Evolutionary conservation across 306 rosid genomes (phyloP), one percentile per base, ranked within the genome.

Genomic region (Sicyos baderoa): DNA sequence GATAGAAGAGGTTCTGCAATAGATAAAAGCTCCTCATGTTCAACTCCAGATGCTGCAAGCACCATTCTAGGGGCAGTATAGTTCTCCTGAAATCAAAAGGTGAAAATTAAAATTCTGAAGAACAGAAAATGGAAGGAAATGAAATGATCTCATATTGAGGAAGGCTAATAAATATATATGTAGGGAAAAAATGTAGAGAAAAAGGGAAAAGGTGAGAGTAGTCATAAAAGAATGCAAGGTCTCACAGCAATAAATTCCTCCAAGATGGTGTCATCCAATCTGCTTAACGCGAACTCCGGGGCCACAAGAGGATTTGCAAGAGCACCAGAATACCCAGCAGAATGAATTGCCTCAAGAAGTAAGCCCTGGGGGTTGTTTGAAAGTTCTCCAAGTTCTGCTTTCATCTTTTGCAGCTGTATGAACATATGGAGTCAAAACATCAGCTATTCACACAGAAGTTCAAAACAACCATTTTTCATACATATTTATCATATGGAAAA

Each of bases 51-150:
- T 71, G 96, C 99, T 19, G 99, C 97, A 77, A 94, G 96, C 74
- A 90, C 99, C 81, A 94, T 84, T 77, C 95, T 80, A 60, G 96
- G 90, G 70, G 99, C 99, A 32, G 95, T 90, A 80, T 94, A 94
- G 81, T 94, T 87, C 68, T 94, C 97, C 99, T 94, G 81, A 70
- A 72, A 75, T 84, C 76, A 69, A 58, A 45, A 63, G 16, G 82
- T 67, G 56, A 8, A 49, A 42, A 37, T 22, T 69, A 29, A 48
- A 59, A 50, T 18, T 66, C 44, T 15, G n/a, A 51, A 72, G 45
- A 17, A 56, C 23, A 29, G 7, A 9, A 50, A 27, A 52, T 18
- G 71, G 60, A 69, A 42, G 50, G 17, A 21, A 21, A 48, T 47
- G 10, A 22, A 66, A 67, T 48, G 15, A 48, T 25, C 65, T 16